Evolutionary conservation across 73 alveolate species (phyloP).

Genomic region (Effrenium voratum): DNA sequence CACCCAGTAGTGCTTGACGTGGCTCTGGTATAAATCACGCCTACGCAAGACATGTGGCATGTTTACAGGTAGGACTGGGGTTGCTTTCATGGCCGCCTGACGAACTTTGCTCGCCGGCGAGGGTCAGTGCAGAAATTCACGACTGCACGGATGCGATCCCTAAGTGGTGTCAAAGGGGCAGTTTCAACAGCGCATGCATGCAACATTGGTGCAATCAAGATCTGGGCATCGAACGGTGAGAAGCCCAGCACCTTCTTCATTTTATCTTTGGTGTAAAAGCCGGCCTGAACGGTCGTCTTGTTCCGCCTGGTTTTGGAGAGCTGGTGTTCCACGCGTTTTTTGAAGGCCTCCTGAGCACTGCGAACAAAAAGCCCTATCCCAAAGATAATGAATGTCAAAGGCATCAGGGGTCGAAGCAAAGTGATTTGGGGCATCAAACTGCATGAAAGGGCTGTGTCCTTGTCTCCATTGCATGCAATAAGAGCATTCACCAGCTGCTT

Average conservation of each 20-base stretch:
- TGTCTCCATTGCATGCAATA: not conserved
- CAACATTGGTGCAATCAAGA: not conserved
- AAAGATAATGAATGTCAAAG: not conserved
- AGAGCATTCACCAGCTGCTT: not conserved
- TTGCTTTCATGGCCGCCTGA: too few species aligned
- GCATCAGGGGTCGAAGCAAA: too few species aligned
- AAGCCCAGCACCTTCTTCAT: not conserved
- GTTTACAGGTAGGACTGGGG: not conserved
- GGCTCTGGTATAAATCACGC: constrained; percentile 22
- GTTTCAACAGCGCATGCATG: not conserved
- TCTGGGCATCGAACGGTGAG: not conserved
- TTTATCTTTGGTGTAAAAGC: not conserved
- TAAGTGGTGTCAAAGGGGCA: not conserved
- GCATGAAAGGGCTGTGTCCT: not conserved
- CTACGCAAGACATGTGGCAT: not conserved
- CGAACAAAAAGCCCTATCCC: too few species aligned
- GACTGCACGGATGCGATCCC: constrained; percentile 33
- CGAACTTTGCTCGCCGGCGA: too few species aligned
- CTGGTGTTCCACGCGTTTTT: not conserved
- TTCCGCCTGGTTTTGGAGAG: not conserved
- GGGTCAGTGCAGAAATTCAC: constrained; percentile 1
- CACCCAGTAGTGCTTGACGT: constrained; percentile 14
- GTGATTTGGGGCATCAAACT: not conserved
- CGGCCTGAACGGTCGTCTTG: not conserved
- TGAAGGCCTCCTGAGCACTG: not conserved